phyloP scores from a whole-genome alignment of 192 early-diverging fungal genomes.

The Geranomyces variabilis region DNA sequence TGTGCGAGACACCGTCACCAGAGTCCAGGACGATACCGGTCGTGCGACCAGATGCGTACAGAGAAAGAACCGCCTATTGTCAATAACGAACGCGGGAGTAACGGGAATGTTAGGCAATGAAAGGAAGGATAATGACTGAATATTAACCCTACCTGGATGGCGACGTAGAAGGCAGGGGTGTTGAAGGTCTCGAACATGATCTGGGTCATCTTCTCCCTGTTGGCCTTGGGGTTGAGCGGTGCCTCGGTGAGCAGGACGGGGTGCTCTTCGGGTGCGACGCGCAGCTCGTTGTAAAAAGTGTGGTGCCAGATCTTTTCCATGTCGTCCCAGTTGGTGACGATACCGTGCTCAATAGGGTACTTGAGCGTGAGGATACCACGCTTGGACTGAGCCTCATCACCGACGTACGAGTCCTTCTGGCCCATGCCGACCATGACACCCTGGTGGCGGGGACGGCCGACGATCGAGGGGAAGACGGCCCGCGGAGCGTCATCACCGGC shows the following conservation, averaged over 20 bases:
- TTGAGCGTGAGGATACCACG: constrained; percentile 71
- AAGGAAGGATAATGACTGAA: neutral
- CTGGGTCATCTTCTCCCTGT: constrained; percentile 99
- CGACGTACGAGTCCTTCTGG: constrained; percentile 74
- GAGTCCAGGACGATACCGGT: constrained; percentile 99
- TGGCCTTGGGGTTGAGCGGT: constrained; percentile 96
- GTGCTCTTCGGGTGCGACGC: constrained; percentile 97
- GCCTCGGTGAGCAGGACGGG: constrained; percentile 97
- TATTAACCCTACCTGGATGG: constrained; percentile 67
- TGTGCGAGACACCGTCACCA: constrained; percentile 98
- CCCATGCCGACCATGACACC: constrained; percentile 77
- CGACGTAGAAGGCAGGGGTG: constrained; percentile 94
- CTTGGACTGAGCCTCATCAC: constrained; percentile 76
- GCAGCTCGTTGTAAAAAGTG: constrained; percentile 97
- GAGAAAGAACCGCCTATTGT: constrained; percentile 79
- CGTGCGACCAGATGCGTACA: constrained; percentile 95
- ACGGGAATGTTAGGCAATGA: neutral
- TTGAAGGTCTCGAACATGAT: constrained; percentile 99
- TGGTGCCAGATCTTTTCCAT: constrained; percentile 89
- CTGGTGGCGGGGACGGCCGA: constrained; percentile 71
- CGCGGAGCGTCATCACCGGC: constrained; percentile 72
- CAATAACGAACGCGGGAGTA: neutral
- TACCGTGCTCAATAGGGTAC: constrained; percentile 77
- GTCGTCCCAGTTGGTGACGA: constrained; percentile 79
- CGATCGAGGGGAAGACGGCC: constrained; percentile 71